phyloP scores from a whole-genome alignment of 192 early-diverging fungal genomes.

The Allomyces macrogynus region DNA sequence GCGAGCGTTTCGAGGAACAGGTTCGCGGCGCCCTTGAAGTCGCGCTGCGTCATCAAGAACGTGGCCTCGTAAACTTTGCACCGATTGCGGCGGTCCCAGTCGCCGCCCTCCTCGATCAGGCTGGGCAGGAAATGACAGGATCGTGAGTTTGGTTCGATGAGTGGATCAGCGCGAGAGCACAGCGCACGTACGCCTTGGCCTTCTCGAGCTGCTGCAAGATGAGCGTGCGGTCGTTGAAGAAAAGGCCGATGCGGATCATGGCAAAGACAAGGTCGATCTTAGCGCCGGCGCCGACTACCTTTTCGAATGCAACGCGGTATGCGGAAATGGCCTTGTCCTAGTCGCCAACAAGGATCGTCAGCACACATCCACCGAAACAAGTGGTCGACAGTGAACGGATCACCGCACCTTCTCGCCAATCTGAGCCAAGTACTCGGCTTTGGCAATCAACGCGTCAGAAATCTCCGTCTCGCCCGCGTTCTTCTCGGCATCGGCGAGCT shows the following conservation, averaged over 20 bases:
- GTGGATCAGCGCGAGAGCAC: neutral
- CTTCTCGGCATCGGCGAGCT: constrained; percentile 69
- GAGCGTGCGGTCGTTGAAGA: constrained; percentile 63
- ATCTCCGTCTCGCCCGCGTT: constrained; percentile 80
- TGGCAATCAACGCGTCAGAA: constrained; percentile 63
- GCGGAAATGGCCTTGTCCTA: constrained; percentile 73
- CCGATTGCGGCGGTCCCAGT: constrained; percentile 98
- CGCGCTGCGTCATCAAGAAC: constrained; percentile 76
- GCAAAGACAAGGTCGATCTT: constrained; percentile 88
- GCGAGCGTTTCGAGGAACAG: constrained; percentile 86
- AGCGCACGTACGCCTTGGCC: constrained; percentile 31
- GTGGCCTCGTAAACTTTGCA: constrained; percentile 91
- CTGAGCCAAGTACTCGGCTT: constrained; percentile 73
- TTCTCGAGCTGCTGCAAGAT: constrained; percentile 65
- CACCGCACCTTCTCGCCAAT: constrained; percentile 74
- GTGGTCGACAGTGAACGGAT: neutral
- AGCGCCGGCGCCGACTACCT: constrained; percentile 73
- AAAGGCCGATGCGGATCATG: constrained; percentile 80
- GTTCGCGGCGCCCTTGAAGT: constrained; percentile 82
- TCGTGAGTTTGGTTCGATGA: neutral
- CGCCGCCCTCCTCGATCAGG: constrained; percentile 92
- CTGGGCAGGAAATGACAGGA: constrained; percentile 14
- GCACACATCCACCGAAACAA: neutral
- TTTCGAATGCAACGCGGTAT: constrained; percentile 64
- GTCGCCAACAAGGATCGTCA: neutral